Evolutionary conservation across 2,329 filamentous ascomycete genomes (phyloP).

Genomic region (Triangularia setosa): DNA sequence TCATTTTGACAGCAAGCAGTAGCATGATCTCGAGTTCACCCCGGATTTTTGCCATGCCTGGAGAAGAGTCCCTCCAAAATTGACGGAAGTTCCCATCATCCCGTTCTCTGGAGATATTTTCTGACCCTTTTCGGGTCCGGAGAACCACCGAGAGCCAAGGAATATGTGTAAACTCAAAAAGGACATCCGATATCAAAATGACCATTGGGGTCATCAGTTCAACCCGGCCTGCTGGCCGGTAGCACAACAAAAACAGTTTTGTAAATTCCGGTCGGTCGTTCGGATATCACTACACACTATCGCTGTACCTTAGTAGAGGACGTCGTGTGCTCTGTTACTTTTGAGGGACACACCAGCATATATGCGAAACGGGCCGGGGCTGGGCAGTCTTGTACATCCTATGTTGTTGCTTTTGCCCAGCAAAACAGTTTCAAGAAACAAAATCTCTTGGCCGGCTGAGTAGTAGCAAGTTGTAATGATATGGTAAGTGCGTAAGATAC

Average conservation of each 20-base stretch:
- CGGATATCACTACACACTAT: slow-evolving; percentile 11
- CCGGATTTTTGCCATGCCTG: neutral
- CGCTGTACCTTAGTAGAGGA: neutral
- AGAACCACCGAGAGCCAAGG: slow-evolving; percentile 9
- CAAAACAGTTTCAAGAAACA: neutral
- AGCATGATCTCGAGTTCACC: neutral
- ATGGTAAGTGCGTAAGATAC: neutral
- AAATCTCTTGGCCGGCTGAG: neutral
- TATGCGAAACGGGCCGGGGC: neutral
- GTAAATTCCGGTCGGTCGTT: neutral
- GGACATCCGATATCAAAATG: neutral
- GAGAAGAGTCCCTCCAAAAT: neutral
- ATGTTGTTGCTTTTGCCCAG: neutral
- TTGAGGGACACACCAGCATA: neutral
- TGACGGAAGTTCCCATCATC: neutral
- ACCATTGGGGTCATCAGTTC: slow-evolving; percentile 1
- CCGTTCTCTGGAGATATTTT: neutral
- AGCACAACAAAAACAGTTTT: neutral
- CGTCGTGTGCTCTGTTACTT: neutral
- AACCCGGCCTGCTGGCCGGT: neutral
- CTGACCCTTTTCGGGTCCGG: slow-evolving; percentile 9
- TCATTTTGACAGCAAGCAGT: neutral
- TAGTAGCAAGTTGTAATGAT: neutral
- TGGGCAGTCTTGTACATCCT: neutral
- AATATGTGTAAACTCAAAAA: neutral